Percentiles rank a stretch among this genome's conserved stretches.
These are phyloP conservation scores for Vitis cinerea DNA, from an alignment of 164 flowering plant genomes.

Conservation along the genomic window DNA sequence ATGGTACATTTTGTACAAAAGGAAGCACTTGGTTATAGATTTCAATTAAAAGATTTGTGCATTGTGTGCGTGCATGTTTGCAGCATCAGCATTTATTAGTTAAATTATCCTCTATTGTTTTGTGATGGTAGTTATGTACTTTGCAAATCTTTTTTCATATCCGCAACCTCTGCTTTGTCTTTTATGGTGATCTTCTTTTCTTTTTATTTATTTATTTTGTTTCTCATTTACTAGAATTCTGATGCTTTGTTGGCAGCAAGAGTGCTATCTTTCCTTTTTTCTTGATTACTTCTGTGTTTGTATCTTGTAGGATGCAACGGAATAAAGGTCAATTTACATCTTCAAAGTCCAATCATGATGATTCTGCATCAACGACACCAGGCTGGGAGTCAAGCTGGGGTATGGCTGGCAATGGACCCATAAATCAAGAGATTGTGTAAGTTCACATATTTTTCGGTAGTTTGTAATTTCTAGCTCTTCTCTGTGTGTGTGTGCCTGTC, in stretches of 20 bases:
- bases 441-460: slow-evolving; percentile 20
- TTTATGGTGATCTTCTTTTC: too few species aligned
- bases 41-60: too few species aligned
- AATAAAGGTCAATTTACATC: slow-evolving; percentile 80
- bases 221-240: neutral
- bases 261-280: neutral
- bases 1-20: too few species aligned
- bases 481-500: neutral
- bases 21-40: too few species aligned
- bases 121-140: neutral
- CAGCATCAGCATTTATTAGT: neutral
- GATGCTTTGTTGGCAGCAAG: neutral
- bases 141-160: neutral
- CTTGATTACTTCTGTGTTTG: neutral
- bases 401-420: slow-evolving; percentile 40
- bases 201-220: too few species aligned
- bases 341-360: slow-evolving; percentile 50
- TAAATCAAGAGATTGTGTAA: slow-evolving; percentile 51
- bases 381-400: slow-evolving; percentile 53
- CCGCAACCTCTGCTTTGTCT: too few species aligned
- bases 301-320: slow-evolving; percentile 62
- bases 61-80: too few species aligned
- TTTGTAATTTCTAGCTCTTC: neutral
- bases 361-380: slow-evolving; percentile 38
- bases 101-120: neutral